Base-by-base conservation (phyloP, 1,139 yeast genomes). In the Eremothecium gossypii region DNA sequence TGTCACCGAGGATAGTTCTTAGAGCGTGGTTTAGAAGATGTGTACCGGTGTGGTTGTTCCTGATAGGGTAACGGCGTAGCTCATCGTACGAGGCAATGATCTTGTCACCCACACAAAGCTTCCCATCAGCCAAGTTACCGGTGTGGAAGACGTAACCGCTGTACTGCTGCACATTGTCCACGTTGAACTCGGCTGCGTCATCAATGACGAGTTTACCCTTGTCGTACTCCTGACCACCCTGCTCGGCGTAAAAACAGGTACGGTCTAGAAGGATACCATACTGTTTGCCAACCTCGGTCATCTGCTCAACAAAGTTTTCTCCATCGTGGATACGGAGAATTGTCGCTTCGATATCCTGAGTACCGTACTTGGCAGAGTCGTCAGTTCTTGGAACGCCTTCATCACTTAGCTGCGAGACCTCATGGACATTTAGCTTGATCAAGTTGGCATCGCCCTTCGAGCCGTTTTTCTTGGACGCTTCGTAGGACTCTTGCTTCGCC, bases 151-250 rank as follows among this genome's bases (percentile, higher is more conserved):
- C 96, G 58, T 84, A 91, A 45, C 98, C 98, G 49, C 83, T 96
- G 60, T 87, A 91, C 39, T 73, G 73, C 69, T 93, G 98, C 40
- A 87, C 96, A 58, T 91, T 87, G 51, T 81, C 81, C 46, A 91
- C 97, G 46, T 77, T 78, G 65, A 91, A 91, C 64, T 89, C 96
- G 45, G 87, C 71, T 53, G 69, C 69, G 41, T 95, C 96, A 58
- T 87, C 97, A 56, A 86, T 78, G 40, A 87, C 91, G 51, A 91
- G 71, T 64, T 77, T 83, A 66, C 99, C 99, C 36, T 94, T 83
- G 63, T 91, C 99, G 60, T 75, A 83, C 66, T 86, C 96, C 71
- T 91, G 99, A 60, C 99, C 99, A 77, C 99, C 99, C 68, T 85
- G 95, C 68, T 91, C 99, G 40, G 98, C 97, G 60, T 91, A 91